phyloP scores from a whole-genome alignment of 495 filamentous ascomycete genomes.

The Aspergillus asperescens region DNA sequence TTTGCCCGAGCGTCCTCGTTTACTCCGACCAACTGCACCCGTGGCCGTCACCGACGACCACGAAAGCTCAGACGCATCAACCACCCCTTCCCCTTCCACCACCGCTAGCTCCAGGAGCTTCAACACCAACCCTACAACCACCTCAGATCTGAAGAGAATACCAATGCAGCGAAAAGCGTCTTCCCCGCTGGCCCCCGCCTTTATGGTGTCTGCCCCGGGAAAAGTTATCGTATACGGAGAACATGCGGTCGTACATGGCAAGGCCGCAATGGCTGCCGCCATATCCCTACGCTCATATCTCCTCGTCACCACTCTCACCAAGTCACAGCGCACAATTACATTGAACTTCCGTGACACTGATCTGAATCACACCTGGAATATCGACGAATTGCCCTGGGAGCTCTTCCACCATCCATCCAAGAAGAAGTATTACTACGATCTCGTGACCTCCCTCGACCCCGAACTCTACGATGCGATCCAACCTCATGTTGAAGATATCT shows the following conservation, averaged over 20 bases:
- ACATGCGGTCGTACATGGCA: constrained; percentile 93
- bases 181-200: constrained; percentile 66
- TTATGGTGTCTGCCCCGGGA: constrained; percentile 95
- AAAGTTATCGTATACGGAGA: constrained; percentile 98
- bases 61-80: constrained; percentile 20
- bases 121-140: constrained; percentile 24
- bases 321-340: constrained; percentile 76
- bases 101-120: constrained; percentile 19
- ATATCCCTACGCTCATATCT: constrained; percentile 94
- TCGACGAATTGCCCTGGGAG: constrained; percentile 81
- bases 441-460: constrained; percentile 76
- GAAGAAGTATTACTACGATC: constrained; percentile 88
- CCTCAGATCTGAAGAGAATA: constrained; percentile 15
- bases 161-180: constrained; percentile 42
- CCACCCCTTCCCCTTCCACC: constrained; percentile 17
- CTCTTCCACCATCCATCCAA: constrained; percentile 71
- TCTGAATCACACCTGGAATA: constrained; percentile 84
- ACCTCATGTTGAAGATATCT: constrained; percentile 67
- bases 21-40: constrained; percentile 14
- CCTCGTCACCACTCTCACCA: constrained; percentile 83
- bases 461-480: constrained; percentile 73
- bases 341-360: constrained; percentile 83
- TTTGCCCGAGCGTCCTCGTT: constrained; percentile 11
- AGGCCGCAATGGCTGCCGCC: constrained; percentile 89
- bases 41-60: constrained; percentile 15